Evolutionary conservation across 2,329 filamentous ascomycete species (phyloP), one percentile per base, ranked within the genome.

Genomic region (Knoxdaviesia proteae): DNA sequence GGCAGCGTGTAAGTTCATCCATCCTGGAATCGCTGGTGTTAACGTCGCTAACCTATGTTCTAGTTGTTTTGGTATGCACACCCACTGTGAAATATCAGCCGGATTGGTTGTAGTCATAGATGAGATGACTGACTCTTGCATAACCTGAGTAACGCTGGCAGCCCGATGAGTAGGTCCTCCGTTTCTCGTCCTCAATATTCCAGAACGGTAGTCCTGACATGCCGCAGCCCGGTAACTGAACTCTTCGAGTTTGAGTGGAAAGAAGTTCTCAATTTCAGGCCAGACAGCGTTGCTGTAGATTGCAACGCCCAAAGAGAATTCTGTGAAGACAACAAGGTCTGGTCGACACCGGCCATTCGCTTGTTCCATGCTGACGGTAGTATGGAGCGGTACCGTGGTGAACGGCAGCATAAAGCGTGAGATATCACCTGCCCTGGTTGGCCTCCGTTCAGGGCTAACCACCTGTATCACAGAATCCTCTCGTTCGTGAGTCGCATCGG

Each of bases 291-390:
- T 8, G 39, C 57, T 44, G 49, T 69, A 11, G 60, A 69, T 51
- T 68, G 66, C 48, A 50, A 51, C 3, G 44, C 47, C 1, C 48
- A 54, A 3, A n/a, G 48, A 3, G 46, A 52, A 6, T 47, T 66
- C n/a, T 69, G 66, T 49, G 47, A 54, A 40, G 56, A 62, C 31
- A 51, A 58, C 39, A 55, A 58, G 30, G 54, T 69, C 32, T 53
- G 55, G 8, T 67, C 65, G 0, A 67, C 63, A 45, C 66, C 66
- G 3, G 56, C 65, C 6, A 58, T 70, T 34, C 59, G 65, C 0
- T 57, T 63, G 7, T 64, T 63, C 45, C 56, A 56, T 36, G 50
- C 52, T 3, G 52, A 58, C 31, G 54, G 57, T 2, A 47, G 49
- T 5, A 54, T 54, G 39, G 51, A 49, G 7, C 51, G 61, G 41